Conservation (phyloP, 2,329 filamentous ascomycete genomes). For the Beauveria varroae region DNA sequence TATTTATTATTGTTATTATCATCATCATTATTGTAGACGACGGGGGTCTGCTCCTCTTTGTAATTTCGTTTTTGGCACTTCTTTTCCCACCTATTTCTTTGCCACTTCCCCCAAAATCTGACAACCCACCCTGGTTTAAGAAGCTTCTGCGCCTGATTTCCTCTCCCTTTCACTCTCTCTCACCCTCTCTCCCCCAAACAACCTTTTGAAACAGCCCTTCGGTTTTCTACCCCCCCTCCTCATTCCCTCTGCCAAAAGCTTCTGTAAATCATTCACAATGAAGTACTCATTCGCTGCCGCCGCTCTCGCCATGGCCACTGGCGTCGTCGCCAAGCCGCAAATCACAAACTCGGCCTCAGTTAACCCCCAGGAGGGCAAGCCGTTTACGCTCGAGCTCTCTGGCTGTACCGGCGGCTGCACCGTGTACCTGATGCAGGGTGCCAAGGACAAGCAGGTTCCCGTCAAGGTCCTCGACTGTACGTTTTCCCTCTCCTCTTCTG, state of each 20-base stretch:
- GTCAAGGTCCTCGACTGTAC: neutral
- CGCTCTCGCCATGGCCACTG: neutral
- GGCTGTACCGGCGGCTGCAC: slow-evolving; percentile 1
- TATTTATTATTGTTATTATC: too few species aligned
- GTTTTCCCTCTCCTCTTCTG: neutral
- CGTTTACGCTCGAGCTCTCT: slow-evolving; percentile 2
- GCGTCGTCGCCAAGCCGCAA: slow-evolving; percentile 7
- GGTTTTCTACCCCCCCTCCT: too few species aligned
- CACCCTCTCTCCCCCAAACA: too few species aligned
- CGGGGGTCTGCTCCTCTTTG: too few species aligned
- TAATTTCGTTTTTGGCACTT: too few species aligned
- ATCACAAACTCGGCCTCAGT: neutral
- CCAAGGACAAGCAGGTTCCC: neutral
- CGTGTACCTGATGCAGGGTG: slow-evolving; percentile 7
- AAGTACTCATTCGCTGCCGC: slow-evolving; percentile 8
- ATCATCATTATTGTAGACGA: too few species aligned
- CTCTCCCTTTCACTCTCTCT: too few species aligned
- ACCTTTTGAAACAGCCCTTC: too few species aligned
- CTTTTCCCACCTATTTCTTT: too few species aligned
- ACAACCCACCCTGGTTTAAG: too few species aligned
- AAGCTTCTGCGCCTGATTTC: too few species aligned
- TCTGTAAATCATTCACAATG: neutral
- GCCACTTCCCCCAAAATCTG: too few species aligned
- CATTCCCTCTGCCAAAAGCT: neutral
- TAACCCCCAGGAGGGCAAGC: slow-evolving; percentile 3